phyloP scores from a whole-genome alignment of 148 eudicot species.

The Cornus controversa region DNA sequence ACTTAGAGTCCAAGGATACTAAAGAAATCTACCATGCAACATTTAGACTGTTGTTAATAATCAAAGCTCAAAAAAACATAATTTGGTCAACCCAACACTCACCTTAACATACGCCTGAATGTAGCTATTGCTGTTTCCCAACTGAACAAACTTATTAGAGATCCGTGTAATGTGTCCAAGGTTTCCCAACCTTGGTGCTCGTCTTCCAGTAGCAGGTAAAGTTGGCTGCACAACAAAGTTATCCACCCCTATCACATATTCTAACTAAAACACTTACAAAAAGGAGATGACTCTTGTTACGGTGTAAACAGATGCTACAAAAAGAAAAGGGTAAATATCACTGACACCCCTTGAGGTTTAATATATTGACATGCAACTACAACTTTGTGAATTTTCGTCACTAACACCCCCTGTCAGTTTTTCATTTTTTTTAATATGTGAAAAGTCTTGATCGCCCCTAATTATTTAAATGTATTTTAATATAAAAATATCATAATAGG shows the following conservation, averaged over 20 bases:
- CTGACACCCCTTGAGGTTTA: too few species aligned
- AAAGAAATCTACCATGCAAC: too few species aligned
- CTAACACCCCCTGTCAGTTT: too few species aligned
- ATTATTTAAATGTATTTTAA: too few species aligned
- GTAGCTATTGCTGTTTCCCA: constrained; percentile 51
- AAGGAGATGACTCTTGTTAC: not conserved
- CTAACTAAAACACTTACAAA: not conserved
- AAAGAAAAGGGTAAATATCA: too few species aligned
- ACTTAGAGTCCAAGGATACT: not conserved
- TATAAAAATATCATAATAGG: too few species aligned
- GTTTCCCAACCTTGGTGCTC: constrained; percentile 71
- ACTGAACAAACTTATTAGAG: constrained; percentile 77
- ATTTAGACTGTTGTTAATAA: too few species aligned
- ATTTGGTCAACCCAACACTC: constrained; percentile 14
- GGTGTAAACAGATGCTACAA: constrained; percentile 2
- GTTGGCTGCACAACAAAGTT: constrained; percentile 64
- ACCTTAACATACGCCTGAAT: constrained; percentile 79
- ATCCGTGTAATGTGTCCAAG: constrained; percentile 89
- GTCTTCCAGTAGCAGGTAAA: constrained; percentile 63
- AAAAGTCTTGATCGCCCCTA: too few species aligned
- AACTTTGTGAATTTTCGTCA: too few species aligned
- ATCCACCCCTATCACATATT: not conserved
- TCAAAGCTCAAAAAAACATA: not conserved
- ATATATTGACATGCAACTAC: too few species aligned
- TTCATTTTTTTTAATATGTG: too few species aligned